phyloP scores from a whole-genome alignment of 148 eudicot species.

The Agrostemma githago region DNA sequence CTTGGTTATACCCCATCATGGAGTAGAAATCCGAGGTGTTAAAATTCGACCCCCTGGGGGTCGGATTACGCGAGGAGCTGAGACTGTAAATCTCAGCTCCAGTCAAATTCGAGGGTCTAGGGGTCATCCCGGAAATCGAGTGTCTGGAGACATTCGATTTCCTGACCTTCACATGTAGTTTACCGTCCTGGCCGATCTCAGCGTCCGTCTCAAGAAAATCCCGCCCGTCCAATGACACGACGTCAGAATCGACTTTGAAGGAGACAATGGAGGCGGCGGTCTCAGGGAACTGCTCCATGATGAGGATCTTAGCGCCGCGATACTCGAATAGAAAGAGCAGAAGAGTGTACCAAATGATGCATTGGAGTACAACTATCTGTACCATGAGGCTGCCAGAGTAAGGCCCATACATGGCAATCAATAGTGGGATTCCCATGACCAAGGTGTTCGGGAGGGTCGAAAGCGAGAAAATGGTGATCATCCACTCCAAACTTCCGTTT shows the following conservation, averaged over 20 bases:
- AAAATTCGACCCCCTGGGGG: conserved; percentile 88
- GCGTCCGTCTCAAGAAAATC: conserved; percentile 77
- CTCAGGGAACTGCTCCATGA: conserved; percentile 82
- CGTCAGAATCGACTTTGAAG: conserved; percentile 77
- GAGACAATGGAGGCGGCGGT: conserved; percentile 81
- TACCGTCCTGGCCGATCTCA: conserved; percentile 70
- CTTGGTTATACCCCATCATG: conserved; percentile 61
- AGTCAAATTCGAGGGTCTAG: conserved; percentile 76
- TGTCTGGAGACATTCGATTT: conserved; percentile 77
- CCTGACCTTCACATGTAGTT: conserved; percentile 70
- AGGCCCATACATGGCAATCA: conserved; percentile 68
- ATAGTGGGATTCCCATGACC: conserved; percentile 73
- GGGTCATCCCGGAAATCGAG: conserved; percentile 52
- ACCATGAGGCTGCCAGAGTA: conserved; percentile 61
- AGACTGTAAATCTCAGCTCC: conserved; percentile 91
- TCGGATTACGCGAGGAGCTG: conserved; percentile 80
- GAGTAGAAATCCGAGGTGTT: conserved; percentile 77
- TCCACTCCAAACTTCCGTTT: conserved; percentile 60
- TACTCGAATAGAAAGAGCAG: conserved; percentile 62
- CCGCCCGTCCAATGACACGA: conserved; percentile 71
- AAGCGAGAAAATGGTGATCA: conserved; percentile 64
- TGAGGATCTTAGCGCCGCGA: conserved; percentile 65
- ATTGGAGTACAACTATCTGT: conserved; percentile 67
- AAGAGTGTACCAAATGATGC: conserved; percentile 76
- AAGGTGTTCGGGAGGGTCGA: conserved; percentile 71